These are phyloP conservation scores for Stagonosporopsis tanaceti DNA, from an alignment of 2,329 filamentous ascomycete species.

Conservation along the genomic window DNA sequence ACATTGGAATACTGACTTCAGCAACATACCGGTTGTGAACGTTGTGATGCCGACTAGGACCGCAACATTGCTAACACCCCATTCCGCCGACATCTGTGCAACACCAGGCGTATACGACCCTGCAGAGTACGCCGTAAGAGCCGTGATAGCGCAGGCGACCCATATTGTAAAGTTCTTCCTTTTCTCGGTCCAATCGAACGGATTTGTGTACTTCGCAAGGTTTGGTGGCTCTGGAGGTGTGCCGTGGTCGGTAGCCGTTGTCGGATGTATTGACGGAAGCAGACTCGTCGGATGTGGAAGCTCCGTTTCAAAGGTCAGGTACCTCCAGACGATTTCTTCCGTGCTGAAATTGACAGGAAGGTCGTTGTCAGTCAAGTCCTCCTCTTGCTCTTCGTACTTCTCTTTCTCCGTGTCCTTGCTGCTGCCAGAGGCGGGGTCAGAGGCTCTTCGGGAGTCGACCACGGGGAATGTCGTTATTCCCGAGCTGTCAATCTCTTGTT, in stretches of 20 bases:
- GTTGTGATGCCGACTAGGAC: constrained; percentile 79
- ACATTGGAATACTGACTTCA: not conserved
- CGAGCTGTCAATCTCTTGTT: constrained; percentile 24
- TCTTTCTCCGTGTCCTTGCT: constrained; percentile 26
- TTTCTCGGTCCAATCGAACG: constrained; percentile 74
- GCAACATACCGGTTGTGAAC: constrained; percentile 65
- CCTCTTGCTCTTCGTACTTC: constrained; percentile 26
- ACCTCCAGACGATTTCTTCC: constrained; percentile 61
- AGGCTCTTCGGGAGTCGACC: constrained; percentile 17
- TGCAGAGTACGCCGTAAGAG: constrained; percentile 80
- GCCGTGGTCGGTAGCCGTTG: constrained; percentile 41
- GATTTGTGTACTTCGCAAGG: constrained; percentile 71
- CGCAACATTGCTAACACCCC: constrained; percentile 70
- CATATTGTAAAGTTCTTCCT: constrained; percentile 76
- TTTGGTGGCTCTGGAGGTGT: constrained; percentile 68
- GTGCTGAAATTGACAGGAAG: constrained; percentile 4
- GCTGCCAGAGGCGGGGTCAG: constrained; percentile 21
- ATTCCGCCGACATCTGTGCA: constrained; percentile 70
- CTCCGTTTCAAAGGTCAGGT: constrained; percentile 68
- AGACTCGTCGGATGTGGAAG: constrained; percentile 57
- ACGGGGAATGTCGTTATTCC: constrained; percentile 41
- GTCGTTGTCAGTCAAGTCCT: constrained; percentile 11
- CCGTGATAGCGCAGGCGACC: constrained; percentile 78
- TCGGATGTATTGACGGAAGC: constrained; percentile 11
- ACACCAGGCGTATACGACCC: constrained; percentile 80